Percentiles rank a stretch among this genome's conserved stretches.
These are phyloP conservation scores for Mycogone perniciosa DNA, from an alignment of 2,329 filamentous ascomycete genomes.

Conservation along the genomic window DNA sequence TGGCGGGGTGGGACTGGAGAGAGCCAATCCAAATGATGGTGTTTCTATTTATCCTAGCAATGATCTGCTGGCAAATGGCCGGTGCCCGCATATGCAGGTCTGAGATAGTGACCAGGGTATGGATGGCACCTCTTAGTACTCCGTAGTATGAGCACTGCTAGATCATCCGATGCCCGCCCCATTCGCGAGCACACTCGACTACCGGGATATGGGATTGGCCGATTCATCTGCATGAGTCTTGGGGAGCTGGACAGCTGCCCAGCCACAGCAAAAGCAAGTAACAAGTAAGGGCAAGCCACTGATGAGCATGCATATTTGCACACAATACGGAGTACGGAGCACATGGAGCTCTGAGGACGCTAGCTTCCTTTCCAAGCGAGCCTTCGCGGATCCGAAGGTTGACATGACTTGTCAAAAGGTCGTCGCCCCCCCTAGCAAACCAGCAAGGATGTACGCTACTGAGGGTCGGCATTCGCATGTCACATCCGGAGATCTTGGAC, in stretches of 20 bases:
- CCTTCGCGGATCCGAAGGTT: no score
- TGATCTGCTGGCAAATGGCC: constrained; percentile 8
- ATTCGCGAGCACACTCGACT: constrained; percentile 5
- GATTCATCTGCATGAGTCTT: constrained; percentile 8
- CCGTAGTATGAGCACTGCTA: neutral
- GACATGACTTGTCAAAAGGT: neutral
- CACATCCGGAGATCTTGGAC: no score
- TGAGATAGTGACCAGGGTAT: constrained; percentile 6
- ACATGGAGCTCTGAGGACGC: neutral
- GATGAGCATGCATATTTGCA: no score
- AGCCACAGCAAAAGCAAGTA: neutral
- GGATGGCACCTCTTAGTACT: constrained; percentile 2
- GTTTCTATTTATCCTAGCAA: constrained; percentile 3
- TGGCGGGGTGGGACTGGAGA: constrained; percentile 2
- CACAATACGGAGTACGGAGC: no score
- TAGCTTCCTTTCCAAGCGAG: neutral
- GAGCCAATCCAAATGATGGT: constrained; percentile 4
- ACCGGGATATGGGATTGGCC: constrained; percentile 7
- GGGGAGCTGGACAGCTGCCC: neutral
- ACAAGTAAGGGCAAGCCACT: neutral
- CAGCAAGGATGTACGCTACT: no score
- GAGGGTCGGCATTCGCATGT: no score
- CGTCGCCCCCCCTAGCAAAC: no score
- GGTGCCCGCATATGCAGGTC: constrained; percentile 11
- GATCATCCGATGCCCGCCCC: neutral